Evolutionary conservation across 2,329 filamentous ascomycete species (phyloP).

Genomic region (Fusarium protoensiforme): DNA sequence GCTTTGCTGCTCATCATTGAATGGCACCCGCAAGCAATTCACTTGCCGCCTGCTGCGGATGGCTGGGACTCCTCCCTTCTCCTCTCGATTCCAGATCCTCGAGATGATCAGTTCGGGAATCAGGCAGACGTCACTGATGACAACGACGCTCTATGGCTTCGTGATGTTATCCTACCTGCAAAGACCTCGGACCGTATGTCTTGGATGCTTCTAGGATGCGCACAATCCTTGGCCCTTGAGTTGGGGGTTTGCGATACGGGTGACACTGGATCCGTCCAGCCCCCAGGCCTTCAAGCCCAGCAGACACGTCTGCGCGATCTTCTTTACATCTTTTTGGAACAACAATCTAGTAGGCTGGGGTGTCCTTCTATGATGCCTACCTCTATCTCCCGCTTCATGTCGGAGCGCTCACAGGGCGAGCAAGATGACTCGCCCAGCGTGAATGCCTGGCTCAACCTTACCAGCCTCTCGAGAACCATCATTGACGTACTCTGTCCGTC

Average conservation of each 20-base stretch:
- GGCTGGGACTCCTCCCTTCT: slow-evolving; percentile 67
- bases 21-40: slow-evolving; percentile 66
- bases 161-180: slow-evolving; percentile 65
- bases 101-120: slow-evolving; percentile 28
- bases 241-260: slow-evolving; percentile 19
- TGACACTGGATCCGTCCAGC: background rate
- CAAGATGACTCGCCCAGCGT: slow-evolving; percentile 2
- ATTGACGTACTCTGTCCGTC: slow-evolving; percentile 53
- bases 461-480: slow-evolving; percentile 16
- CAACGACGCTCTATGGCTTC: slow-evolving; percentile 51
- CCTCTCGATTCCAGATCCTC: slow-evolving; percentile 52
- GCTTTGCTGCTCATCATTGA: slow-evolving; percentile 65
- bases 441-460: slow-evolving; percentile 19
- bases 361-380: slow-evolving; percentile 23
- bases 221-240: slow-evolving; percentile 27
- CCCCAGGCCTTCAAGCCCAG: background rate
- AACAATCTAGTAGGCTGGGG: slow-evolving; percentile 23
- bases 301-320: slow-evolving; percentile 7
- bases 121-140: slow-evolving; percentile 9
- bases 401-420: background rate
- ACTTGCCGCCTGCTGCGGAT: slow-evolving; percentile 63
- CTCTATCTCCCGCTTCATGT: background rate
- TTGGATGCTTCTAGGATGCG: slow-evolving; percentile 65
- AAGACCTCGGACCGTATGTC: slow-evolving; percentile 66
- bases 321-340: slow-evolving; percentile 23